Evolutionary conservation across 257 asterid species (phyloP), one percentile per base, ranked within the genome.

Genomic region (Echium plantagineum): DNA sequence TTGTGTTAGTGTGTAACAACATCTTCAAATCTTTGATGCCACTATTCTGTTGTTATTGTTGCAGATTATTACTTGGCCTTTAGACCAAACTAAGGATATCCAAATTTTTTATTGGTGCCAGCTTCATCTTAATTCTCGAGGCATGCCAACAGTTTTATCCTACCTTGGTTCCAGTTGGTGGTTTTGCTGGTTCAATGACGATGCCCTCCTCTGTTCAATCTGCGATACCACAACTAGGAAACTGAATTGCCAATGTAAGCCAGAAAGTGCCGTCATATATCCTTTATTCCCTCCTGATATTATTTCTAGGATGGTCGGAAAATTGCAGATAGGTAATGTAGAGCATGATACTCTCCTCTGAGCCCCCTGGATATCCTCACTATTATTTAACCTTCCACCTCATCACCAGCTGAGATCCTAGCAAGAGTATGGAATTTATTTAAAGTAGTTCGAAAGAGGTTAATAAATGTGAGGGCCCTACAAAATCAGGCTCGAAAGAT

Each of bases 351-450:
- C 72, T 93, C 96, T n/a, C n/a, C n/a, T 21, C 75, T 93, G 82
- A 88, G 97, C 86, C 94, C 97, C 64, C 80, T 93, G 48, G 98
- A 93, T 67, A 93, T 93, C 60, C 98, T 97, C 2, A 89, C 95
- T 0, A 78, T 73, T 32, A 84, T 93, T 64, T 97, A 96, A 42
- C 91, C 98, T 28, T 80, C 95, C 16, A 84, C 72, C 19, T 83
- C 77, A 15, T 70, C 94, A 0, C 82, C 82, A 32, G 78, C 91
- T 13, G 98, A 93, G 75, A 73, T 93, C 70, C 95, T 86, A 1
- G 98, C 89, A 42, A 80, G 89, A 21, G 96, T 93, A 21, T 93
- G 94, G 0, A 93, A 93, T 69, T 93, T 88, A 77, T 93, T 93
- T 48, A 82, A 70, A 63, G 98, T 88, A 70, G 84, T 93, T 3